Percentiles rank a stretch among this genome's conserved stretches.
Conservation (phyloP, 2,329 filamentous ascomycete species). For the Exserohilum turcica region DNA sequence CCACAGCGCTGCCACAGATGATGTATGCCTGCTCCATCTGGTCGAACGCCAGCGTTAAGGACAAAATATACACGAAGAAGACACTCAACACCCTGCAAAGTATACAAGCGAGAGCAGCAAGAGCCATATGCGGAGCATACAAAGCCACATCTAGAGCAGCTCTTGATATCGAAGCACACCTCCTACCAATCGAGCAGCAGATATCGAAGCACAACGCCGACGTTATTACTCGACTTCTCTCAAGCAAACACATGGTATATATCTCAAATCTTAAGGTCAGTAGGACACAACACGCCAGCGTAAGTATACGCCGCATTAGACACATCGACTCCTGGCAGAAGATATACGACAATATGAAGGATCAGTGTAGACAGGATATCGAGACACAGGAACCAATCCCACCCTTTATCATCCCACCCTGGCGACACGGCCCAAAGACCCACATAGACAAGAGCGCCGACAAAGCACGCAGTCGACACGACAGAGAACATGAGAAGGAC, state of each 20-base stretch:
- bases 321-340: constrained; percentile 17
- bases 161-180: constrained; percentile 15
- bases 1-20: constrained; percentile 36
- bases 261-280: constrained; percentile 12
- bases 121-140: constrained; percentile 29
- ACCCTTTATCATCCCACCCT: constrained; percentile 19
- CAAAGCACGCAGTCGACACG: constrained; percentile 15
- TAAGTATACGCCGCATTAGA: no score
- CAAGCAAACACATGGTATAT: constrained; percentile 10
- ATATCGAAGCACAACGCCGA: constrained; percentile 24
- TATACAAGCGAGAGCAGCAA: constrained; percentile 27
- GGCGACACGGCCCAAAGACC: constrained; percentile 12
- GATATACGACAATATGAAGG: constrained; percentile 16
- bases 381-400: constrained; percentile 18
- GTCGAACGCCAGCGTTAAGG: constrained; percentile 22
- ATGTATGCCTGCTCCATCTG: constrained; percentile 38
- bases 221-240: constrained; percentile 16
- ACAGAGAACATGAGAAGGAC: constrained; percentile 14
- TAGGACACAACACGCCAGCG: no score
- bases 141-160: constrained; percentile 27
- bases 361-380: constrained; percentile 4
- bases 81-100: constrained; percentile 17
- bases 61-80: constrained; percentile 20
- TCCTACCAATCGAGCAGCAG: constrained; percentile 20
- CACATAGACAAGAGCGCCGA: constrained; percentile 19